These are phyloP conservation scores for Parafenestella ontariensis DNA, from an alignment of 2,329 filamentous ascomycete genomes.

Conservation along the genomic window DNA sequence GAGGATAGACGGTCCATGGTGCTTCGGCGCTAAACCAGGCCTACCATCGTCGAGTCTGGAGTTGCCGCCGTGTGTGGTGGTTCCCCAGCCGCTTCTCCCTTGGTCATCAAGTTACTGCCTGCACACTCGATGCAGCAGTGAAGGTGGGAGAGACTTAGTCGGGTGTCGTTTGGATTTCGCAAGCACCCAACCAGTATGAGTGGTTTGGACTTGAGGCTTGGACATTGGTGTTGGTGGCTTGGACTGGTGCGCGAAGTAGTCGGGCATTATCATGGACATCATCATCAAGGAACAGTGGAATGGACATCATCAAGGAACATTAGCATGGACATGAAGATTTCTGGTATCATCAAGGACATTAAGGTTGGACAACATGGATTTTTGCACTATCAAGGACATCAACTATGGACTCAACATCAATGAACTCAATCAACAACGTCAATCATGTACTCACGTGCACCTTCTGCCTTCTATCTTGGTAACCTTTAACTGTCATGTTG, in stretches of 20 bases:
- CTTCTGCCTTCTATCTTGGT: too few relatives aligned
- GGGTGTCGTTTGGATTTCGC: not conserved
- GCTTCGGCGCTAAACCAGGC: constrained; percentile 14
- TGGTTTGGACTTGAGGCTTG: not conserved
- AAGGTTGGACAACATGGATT: not conserved
- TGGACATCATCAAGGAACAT: not conserved
- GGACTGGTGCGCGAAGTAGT: too few relatives aligned
- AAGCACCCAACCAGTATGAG: not conserved
- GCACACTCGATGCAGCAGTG: not conserved
- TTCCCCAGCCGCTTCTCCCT: not conserved
- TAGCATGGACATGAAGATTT: not conserved
- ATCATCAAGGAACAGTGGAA: not conserved
- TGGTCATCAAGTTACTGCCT: not conserved
- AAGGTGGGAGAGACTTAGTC: not conserved
- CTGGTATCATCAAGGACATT: not conserved
- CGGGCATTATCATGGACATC: not conserved
- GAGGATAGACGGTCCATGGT: constrained; percentile 18
- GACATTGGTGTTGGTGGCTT: not conserved
- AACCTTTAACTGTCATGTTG: too few relatives aligned
- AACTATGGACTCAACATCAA: too few relatives aligned
- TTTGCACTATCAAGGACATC: too few relatives aligned
- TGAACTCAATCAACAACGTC: too few relatives aligned
- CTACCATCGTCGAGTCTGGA: constrained; percentile 8
- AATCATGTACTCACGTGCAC: too few relatives aligned
- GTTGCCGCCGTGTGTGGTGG: not conserved